Evolutionary conservation across 2,329 filamentous ascomycete species (phyloP), one percentile per base, ranked within the genome.

Genomic region (Myriangium duriaei): DNA sequence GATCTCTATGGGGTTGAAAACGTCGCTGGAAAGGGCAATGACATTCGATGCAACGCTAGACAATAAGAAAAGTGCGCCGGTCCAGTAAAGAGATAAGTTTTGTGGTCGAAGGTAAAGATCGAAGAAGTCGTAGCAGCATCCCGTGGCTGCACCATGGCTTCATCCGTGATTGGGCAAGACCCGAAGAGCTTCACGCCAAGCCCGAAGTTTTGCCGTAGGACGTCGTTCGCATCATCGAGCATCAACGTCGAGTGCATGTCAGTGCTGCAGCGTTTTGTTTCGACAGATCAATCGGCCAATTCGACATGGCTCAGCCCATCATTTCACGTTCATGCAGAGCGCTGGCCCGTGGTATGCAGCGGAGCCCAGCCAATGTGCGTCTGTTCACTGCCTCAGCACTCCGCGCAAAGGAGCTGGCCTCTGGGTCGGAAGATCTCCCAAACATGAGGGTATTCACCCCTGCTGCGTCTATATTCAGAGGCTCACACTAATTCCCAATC

Each of bases 391-490:
- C 60, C 30, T 57, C 59, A 19, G 53, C 57, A 30, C 46, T 58
- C 38, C 58, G 62, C 42, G 50, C 59, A 28, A 65, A 66, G 52
- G 60, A 65, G 49, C 51, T 63, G 30, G 63, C 57, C 30, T 56
- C 57, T 40, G 56, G 61, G 42, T 51, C 50, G 40, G 52, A 55
- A 21, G 60, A 62, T 34, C 54, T 60, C 17, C 63, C 62, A 38
- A 68, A 69, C 54, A 57, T 68, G 61, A 54, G 60, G 46, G 61
- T 62, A 51, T 55, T 45, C 28, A 9, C 18, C 14, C 36, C n/a
- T 15, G 11, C 24, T 45, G 52, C 29, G 48, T 12, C 19, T 35
- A 37, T n/a, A 26, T 11, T n/a, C 11, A 18, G 31, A 16, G n/a
- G 4, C 12, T 11, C 32, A 16, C 19, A 39, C 38, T 43, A 30